Evolutionary conservation across 78 protist genomes (phyloP), one percentile per base, ranked within the genome.

Genomic region (Salpingoeca rosetta): DNA sequence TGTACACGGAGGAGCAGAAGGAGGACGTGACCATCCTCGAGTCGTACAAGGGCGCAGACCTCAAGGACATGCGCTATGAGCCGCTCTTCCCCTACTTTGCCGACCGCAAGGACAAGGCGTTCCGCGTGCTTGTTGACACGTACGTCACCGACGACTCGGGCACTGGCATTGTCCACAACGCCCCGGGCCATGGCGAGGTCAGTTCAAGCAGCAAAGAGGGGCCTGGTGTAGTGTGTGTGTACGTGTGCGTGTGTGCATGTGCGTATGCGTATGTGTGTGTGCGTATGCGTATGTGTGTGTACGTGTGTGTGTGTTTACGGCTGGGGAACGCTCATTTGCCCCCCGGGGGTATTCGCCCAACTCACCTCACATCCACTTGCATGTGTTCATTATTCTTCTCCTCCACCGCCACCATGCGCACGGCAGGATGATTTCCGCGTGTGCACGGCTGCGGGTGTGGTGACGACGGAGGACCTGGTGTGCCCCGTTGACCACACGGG

Each of bases 101-200:
- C n/a, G 24, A 17, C 12, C 72, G 42, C 37, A 40, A 26, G 78
- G 83, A 76, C 74, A 39, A 0, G 7, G 96, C 94, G 36, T 97
- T 97, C 95, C 37, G 72, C 40, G 94, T 98, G 39, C 39, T 93
- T 45, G 2, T 76, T 25, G 99, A 95, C 91, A 82, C 12, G 42
- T 98, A 92, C 88, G 99, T 98, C 74, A 95, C 98, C 12, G 92
- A 80, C 41, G 98, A 92, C 87, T 25, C 72, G 65, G 94, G 99
- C 84, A 95, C 99, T n/a, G 99, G 99, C 88, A 87, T 99, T 35
- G 99, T 99, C 35, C 99, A 99, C 90, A 81, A 88, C 65, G 99
- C 99, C 7, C 99, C 99, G 42, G 97, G 94, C 40, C 98, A 95
- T 87, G 99, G 99, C 81, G 99, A 99, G 17, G 65, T 51, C 31